phyloP scores from a whole-genome alignment of 345 rosid genomes.

The Gossypium raimondii region DNA sequence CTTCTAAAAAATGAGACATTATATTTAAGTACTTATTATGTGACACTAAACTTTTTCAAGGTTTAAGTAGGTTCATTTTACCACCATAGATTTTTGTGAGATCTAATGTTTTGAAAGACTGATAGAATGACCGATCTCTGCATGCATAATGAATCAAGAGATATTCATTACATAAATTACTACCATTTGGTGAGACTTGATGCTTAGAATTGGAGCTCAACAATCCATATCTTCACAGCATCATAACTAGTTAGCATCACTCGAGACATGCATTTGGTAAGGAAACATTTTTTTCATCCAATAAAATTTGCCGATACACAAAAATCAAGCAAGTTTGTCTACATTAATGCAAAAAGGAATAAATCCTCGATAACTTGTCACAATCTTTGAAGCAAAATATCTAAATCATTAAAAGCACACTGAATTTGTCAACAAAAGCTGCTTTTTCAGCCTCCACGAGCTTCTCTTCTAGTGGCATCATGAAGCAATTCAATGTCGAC shows the following conservation, averaged over 20 bases:
- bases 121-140: too few relatives aligned
- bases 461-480: conserved; percentile 99
- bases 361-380: conserved; percentile 3
- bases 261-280: not conserved
- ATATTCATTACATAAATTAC: too few relatives aligned
- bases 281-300: not conserved
- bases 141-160: too few relatives aligned
- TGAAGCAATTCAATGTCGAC: conserved; percentile 96
- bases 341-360: not conserved
- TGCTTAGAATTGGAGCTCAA: not conserved
- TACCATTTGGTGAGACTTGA: not conserved
- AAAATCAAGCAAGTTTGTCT: not conserved
- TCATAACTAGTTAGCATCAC: not conserved
- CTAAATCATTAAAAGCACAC: conserved; percentile 7
- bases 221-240: not conserved
- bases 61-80: too few relatives aligned
- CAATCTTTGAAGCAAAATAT: conserved; percentile 10
- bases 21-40: too few relatives aligned
- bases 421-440: not conserved
- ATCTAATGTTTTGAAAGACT: too few relatives aligned
- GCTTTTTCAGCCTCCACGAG: conserved; percentile 74
- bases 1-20: too few relatives aligned
- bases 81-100: too few relatives aligned
- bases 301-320: not conserved
- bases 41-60: too few relatives aligned